Base-by-base conservation (phyloP, 768 basidiomycete species). In the Podaxis pistillaris region DNA sequence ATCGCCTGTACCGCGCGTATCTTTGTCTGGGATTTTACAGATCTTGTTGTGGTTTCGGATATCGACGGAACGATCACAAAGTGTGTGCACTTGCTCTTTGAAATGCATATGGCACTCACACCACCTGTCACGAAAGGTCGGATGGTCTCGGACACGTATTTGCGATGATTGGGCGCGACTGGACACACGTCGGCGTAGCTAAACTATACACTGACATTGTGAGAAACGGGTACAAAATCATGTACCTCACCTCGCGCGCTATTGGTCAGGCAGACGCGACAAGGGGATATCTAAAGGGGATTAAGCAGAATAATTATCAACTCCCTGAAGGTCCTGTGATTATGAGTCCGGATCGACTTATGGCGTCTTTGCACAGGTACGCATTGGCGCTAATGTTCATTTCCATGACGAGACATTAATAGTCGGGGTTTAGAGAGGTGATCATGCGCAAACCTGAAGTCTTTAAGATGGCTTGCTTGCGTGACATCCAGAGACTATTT, bases 61-160 rank as follows among this genome's bases (percentile, higher is more conserved):
- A 98, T 99, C 64, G 97, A 99, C 70, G 97, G 97, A 5, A 99
- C 96, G 1, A 99, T 99, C 71, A 99, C 97, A 8, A 98, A 98
- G 94, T 96, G 66, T 24, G 85, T 70, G 12, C 38, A 26, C 44
- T 44, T 55, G 11, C 52, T 15, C 41, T 2, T 38, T 59, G n/a
- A 38, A 33, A 56, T 37, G 36, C 44, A 55, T 37, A 50, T 44
- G 7, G 50, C 11, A 11, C 17, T 58, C 24, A 56, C 59, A 40
- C 24, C 6, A 46, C 47, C 58, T 11, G 24, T 61, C 30, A 3
- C 54, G n/a, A 40, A 68, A 96, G 94, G 72, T 98, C 96, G 1
- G 96, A 98, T 74, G 96, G 94, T 1, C 79, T 98, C 5, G 96
- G 96, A 0, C 96, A 98, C 71, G 89, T 99, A 55, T 95, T 97